phyloP scores from a whole-genome alignment of 208 protist genomes.

The Acanthamoeba healyi region DNA sequence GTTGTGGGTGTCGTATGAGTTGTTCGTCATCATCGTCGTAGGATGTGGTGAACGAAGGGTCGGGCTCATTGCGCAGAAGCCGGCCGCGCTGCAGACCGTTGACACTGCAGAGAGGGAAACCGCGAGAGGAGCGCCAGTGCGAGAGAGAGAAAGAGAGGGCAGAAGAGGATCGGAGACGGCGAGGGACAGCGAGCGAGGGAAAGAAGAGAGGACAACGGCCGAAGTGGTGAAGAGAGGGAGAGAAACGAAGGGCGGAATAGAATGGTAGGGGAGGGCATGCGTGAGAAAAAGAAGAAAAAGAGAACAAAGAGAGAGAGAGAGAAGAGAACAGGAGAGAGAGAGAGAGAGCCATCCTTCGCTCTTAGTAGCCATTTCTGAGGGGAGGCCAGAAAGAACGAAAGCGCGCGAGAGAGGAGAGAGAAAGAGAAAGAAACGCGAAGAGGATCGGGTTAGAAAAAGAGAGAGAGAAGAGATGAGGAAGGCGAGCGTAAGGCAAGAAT shows the following conservation, averaged over 20 bases:
- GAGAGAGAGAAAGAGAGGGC: not conserved
- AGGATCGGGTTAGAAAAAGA: not conserved
- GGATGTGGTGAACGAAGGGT: not conserved
- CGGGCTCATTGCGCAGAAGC: not conserved
- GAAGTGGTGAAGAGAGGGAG: too few species aligned
- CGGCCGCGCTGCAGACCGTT: not conserved
- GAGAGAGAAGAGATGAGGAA: not conserved
- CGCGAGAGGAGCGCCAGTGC: not conserved
- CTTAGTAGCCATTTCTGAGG: conserved; percentile 39
- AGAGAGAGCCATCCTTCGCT: conserved; percentile 15
- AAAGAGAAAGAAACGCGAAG: not conserved
- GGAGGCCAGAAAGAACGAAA: not conserved
- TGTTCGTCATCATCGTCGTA: not conserved
- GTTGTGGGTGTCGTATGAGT: too few species aligned
- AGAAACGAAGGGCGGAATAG: not conserved
- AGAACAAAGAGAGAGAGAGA: not conserved
- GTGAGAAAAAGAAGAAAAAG: not conserved
- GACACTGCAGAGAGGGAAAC: not conserved
- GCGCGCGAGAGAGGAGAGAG: not conserved
- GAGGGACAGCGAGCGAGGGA: not conserved
- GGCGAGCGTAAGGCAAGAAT: not conserved
- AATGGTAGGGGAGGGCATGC: not conserved
- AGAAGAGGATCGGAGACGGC: not conserved
- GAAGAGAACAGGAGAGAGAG: not conserved
- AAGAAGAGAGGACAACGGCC: too few species aligned